phyloP scores from a whole-genome alignment of 1,284 basidiomycete genomes.

The Trametes polyzona region DNA sequence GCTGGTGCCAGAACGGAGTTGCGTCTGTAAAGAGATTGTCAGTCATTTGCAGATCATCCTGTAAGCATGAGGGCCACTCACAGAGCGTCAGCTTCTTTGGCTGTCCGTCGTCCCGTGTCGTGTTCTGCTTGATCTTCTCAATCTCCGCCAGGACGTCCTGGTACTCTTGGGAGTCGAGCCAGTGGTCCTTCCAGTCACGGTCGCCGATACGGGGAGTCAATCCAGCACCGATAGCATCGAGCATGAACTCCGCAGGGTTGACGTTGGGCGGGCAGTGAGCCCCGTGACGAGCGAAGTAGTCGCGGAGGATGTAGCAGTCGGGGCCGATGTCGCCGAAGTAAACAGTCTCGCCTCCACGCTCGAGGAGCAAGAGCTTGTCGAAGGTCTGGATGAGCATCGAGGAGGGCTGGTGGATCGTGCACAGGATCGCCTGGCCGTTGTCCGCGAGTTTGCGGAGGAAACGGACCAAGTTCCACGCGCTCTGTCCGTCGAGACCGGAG shows the following conservation, averaged over 20 bases:
- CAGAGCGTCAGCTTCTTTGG: slow-evolving; percentile 33
- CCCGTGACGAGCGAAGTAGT: slow-evolving; percentile 73
- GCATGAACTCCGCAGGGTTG: slow-evolving; percentile 43
- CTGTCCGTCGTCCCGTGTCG: slow-evolving; percentile 28
- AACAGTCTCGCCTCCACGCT: slow-evolving; percentile 69
- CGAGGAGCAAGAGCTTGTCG: slow-evolving; percentile 69
- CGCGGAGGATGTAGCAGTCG: slow-evolving; percentile 61
- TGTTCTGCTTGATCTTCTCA: slow-evolving; percentile 38
- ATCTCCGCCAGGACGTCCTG: slow-evolving; percentile 39
- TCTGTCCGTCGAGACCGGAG: slow-evolving; percentile 70
- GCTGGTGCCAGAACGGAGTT: slow-evolving; percentile 79
- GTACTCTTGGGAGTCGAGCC: slow-evolving; percentile 54
- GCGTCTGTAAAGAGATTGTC: slow-evolving; percentile 53
- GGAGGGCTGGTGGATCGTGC: slow-evolving; percentile 80
- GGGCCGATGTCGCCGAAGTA: slow-evolving; percentile 83
- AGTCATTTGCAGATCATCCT: neutral
- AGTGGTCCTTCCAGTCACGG: slow-evolving; percentile 68
- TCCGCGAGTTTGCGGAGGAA: slow-evolving; percentile 86
- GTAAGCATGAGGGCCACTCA: slow-evolving; percentile 25
- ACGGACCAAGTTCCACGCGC: slow-evolving; percentile 84
- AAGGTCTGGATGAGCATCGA: slow-evolving; percentile 75
- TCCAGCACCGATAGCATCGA: slow-evolving; percentile 45
- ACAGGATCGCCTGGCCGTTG: slow-evolving; percentile 83
- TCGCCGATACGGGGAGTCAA: slow-evolving; percentile 53
- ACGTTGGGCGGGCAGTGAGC: slow-evolving; percentile 65